Evolutionary conservation across 805 yeast species (phyloP).

Genomic region (Clavispora santaluciae): DNA sequence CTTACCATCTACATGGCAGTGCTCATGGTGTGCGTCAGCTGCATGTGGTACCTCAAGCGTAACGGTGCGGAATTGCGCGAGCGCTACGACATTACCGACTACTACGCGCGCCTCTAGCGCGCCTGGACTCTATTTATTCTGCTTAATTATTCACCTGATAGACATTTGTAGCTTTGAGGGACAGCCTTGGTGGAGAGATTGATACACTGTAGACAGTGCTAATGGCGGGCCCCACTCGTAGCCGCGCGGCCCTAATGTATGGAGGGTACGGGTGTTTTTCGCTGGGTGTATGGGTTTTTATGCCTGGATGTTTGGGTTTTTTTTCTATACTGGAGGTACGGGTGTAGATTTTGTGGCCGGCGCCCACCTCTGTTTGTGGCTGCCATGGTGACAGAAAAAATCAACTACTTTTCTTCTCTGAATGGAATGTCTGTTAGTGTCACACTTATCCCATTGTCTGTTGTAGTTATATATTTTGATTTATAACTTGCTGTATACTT

Average conservation of each 20-base stretch:
- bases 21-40: slow-evolving; percentile 38
- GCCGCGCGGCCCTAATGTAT: not conserved
- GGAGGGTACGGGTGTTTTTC: not conserved
- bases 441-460: too few species aligned
- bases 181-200: too few species aligned
- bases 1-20: slow-evolving; percentile 63
- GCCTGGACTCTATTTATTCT: not conserved
- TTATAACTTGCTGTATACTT: too few species aligned
- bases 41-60: slow-evolving; percentile 45
- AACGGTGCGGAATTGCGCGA: slow-evolving; percentile 62
- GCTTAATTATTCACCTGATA: too few species aligned
- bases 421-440: too few species aligned
- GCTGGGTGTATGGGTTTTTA: not conserved
- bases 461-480: too few species aligned
- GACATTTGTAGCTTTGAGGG: too few species aligned
- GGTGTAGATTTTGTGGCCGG: not conserved
- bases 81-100: slow-evolving; percentile 50
- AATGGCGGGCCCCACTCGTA: too few species aligned
- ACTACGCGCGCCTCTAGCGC: slow-evolving; percentile 48
- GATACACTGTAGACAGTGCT: too few species aligned
- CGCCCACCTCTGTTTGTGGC: not conserved
- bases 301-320: not conserved
- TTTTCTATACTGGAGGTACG: too few species aligned
- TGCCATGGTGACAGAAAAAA: not conserved
- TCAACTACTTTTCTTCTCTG: not conserved